Percentiles rank a stretch among this genome's conserved stretches.
Evolutionary conservation across 768 basidiomycete genomes (phyloP).

Genomic region (Rubroboletus pulcherrimus): DNA sequence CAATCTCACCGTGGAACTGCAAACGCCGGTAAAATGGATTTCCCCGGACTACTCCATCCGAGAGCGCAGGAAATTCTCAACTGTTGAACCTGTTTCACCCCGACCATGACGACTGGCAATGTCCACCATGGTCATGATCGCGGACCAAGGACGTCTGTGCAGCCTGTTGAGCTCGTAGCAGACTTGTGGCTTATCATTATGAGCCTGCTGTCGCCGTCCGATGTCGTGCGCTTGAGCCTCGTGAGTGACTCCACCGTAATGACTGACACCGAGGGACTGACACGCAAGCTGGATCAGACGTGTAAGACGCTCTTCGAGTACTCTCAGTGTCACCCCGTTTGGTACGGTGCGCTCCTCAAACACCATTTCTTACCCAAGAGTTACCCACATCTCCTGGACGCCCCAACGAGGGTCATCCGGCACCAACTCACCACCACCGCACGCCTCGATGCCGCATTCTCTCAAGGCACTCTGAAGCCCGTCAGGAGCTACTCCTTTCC

Average conservation of each 20-base stretch:
- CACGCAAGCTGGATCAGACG: conserved; percentile 12
- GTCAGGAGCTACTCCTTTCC: conserved; percentile 26
- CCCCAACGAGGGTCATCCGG: conserved; percentile 20
- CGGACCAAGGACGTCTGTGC: neutral
- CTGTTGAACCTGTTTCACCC: neutral
- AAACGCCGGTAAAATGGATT: conserved; percentile 8
- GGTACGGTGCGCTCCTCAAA: conserved; percentile 20
- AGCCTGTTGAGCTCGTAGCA: conserved; percentile 18
- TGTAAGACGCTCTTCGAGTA: conserved; percentile 25
- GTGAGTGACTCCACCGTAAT: conserved; percentile 14
- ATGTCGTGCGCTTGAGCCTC: conserved; percentile 22
- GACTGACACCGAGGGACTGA: neutral
- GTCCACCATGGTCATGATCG: neutral
- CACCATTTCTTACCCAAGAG: conserved; percentile 24
- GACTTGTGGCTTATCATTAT: conserved; percentile 31
- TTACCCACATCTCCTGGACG: conserved; percentile 24
- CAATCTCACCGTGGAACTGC: neutral
- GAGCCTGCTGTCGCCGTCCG: conserved; percentile 24
- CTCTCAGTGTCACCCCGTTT: conserved; percentile 25
- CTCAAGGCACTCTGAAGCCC: conserved; percentile 10
- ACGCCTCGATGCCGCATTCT: conserved; percentile 22
- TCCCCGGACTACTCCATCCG: neutral
- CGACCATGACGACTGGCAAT: neutral
- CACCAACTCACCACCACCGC: conserved; percentile 23
- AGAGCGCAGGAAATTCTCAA: neutral